Evolutionary conservation across 1,139 yeast species (phyloP).

Genomic region (Arxiozyma heterogenica): DNA sequence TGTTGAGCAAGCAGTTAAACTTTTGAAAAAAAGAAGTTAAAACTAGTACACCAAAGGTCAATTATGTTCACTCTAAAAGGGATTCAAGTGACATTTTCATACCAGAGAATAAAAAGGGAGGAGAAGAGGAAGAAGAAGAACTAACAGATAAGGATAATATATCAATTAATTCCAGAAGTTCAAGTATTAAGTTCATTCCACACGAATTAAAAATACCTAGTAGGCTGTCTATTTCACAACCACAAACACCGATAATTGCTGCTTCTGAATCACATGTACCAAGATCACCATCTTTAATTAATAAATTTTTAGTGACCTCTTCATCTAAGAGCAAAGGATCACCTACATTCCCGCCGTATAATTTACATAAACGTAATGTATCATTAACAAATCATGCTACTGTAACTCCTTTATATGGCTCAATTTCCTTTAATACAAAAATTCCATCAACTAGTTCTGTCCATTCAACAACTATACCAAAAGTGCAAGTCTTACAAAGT

Average conservation of each 20-base stretch:
- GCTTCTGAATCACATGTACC: conserved; percentile 6
- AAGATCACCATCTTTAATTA: conserved; percentile 13
- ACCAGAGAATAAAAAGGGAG: not conserved
- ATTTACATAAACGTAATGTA: not conserved
- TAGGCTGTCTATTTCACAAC: conserved; percentile 6
- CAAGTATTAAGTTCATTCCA: conserved; percentile 3
- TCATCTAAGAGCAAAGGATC: not conserved
- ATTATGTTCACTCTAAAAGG: not conserved
- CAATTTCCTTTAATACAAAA: not conserved
- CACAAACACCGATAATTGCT: not conserved
- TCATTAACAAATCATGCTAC: not conserved
- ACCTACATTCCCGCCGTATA: not conserved
- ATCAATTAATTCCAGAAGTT: not conserved
- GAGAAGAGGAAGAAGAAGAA: not conserved
- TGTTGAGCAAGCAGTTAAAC: conserved; percentile 17
- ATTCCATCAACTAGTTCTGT: not conserved
- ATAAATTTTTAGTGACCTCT: conserved; percentile 8
- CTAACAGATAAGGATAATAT: not conserved
- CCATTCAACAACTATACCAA: conserved; percentile 1
- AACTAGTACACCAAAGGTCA: conserved; percentile 1
- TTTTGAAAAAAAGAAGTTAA: conserved; percentile 14
- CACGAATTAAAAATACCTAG: conserved; percentile 10
- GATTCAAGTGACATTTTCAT: not conserved
- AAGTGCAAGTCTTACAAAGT: conserved; percentile 9
- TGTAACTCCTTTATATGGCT: not conserved